Percentiles rank a stretch among this genome's conserved stretches.
These are phyloP conservation scores for Saccharomyces kudriavzevii DNA, from an alignment of 805 yeast genomes.

Conservation along the genomic window DNA sequence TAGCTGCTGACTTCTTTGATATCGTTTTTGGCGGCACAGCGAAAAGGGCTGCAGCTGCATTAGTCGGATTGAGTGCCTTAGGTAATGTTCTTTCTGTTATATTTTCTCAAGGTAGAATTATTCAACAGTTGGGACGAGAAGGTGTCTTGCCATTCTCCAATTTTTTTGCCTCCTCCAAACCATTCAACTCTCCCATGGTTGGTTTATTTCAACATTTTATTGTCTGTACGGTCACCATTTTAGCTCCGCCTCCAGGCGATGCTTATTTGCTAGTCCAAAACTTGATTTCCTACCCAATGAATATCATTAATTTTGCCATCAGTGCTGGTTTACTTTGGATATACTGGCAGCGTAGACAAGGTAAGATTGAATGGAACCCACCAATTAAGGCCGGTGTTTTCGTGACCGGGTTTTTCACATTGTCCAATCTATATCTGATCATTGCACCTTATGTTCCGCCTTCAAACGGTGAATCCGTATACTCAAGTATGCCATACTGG, in stretches of 20 bases:
- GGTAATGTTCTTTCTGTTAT: slow-evolving; percentile 79
- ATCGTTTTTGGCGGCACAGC: slow-evolving; percentile 64
- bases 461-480: slow-evolving; percentile 53
- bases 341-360: slow-evolving; percentile 43
- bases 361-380: slow-evolving; percentile 56
- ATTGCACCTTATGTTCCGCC: slow-evolving; percentile 80
- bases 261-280: slow-evolving; percentile 77
- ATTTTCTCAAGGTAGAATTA: slow-evolving; percentile 72
- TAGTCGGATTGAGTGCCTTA: slow-evolving; percentile 72
- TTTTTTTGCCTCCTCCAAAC: slow-evolving; percentile 62
- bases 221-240: slow-evolving; percentile 61
- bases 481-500: slow-evolving; percentile 65
- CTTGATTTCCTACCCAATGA: slow-evolving; percentile 73
- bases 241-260: slow-evolving; percentile 83
- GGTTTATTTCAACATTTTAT: slow-evolving; percentile 73
- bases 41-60: slow-evolving; percentile 64
- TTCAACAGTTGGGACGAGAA: slow-evolving; percentile 76
- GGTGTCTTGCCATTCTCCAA: slow-evolving; percentile 69
- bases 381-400: slow-evolving; percentile 59
- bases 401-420: slow-evolving; percentile 54
- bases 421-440: slow-evolving; percentile 59
- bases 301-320: slow-evolving; percentile 61
- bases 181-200: slow-evolving; percentile 64
- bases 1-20: slow-evolving; percentile 70
- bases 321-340: slow-evolving; percentile 52